These are phyloP conservation scores for Xylogone sp. DNA, from an alignment of 2,329 filamentous ascomycete genomes.

Conservation along the genomic window DNA sequence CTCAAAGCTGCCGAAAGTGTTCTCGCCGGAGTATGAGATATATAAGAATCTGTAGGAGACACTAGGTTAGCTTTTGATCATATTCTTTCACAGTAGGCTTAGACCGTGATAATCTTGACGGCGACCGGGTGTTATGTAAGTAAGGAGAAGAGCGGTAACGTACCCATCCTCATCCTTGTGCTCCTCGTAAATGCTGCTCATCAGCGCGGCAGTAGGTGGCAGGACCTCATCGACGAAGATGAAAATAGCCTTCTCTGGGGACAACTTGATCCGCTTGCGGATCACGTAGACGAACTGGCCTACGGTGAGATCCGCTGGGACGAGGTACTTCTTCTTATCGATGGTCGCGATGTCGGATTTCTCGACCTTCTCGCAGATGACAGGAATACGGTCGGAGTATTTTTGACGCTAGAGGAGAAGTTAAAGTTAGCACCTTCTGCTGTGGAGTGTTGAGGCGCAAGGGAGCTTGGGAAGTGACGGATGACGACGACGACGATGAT, in stretches of 20 bases:
- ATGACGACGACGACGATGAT: conserved; percentile 7
- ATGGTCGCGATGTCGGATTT: conserved; percentile 99
- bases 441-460: not conserved
- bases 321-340: conserved; percentile 99
- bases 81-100: conserved; percentile 13
- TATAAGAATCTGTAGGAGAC: conserved; percentile 63
- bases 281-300: conserved; percentile 99
- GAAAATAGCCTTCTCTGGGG: conserved; percentile 99
- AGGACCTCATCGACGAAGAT: conserved; percentile 99
- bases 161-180: conserved; percentile 81
- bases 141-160: conserved; percentile 26
- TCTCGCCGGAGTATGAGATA: conserved; percentile 98
- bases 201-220: conserved; percentile 91
- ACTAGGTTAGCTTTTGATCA: conserved; percentile 59
- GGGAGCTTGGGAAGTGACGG: not conserved
- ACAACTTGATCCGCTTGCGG: conserved; percentile 99
- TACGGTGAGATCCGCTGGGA: conserved; percentile 94
- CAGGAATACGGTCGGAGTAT: conserved; percentile 96
- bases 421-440: conserved; percentile 5
- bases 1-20: conserved; percentile 83
- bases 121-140: not conserved
- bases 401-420: conserved; percentile 66
- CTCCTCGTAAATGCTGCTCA: conserved; percentile 99
- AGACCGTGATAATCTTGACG: no score
- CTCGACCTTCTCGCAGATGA: conserved; percentile 99